Conservation (phyloP, 805 yeast genomes). For the Candida ulmi region DNA sequence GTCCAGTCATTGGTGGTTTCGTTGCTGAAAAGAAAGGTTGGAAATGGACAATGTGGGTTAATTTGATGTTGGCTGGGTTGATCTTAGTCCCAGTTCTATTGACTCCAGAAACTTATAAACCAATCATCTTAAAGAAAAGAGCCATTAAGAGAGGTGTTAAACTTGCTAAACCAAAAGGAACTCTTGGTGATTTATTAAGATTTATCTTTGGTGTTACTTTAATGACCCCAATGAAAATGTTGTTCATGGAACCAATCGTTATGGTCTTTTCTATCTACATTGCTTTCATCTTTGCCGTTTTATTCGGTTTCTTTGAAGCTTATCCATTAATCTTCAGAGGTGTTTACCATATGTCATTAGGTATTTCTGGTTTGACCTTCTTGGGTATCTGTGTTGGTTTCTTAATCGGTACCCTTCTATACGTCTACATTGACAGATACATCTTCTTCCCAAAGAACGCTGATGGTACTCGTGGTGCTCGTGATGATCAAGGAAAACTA, state of each 20-base stretch:
- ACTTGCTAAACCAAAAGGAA: constrained; percentile 32
- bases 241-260: constrained; percentile 71
- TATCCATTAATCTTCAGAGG: constrained; percentile 70
- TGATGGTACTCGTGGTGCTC: constrained; percentile 57
- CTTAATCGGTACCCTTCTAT: constrained; percentile 46
- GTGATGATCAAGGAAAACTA: constrained; percentile 41
- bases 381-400: constrained; percentile 70
- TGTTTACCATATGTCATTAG: constrained; percentile 51
- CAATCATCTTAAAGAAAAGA: constrained; percentile 53
- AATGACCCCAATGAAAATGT: constrained; percentile 62
- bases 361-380: constrained; percentile 65
- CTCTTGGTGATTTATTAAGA: constrained; percentile 34
- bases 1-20: constrained; percentile 72
- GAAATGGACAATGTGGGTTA: constrained; percentile 72
- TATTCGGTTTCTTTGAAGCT: constrained; percentile 78
- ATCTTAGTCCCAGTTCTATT: constrained; percentile 41
- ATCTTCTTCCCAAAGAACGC: constrained; percentile 50
- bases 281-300: constrained; percentile 71
- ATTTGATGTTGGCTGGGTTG: constrained; percentile 58
- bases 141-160: constrained; percentile 56
- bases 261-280: constrained; percentile 61
- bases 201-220: constrained; percentile 44
- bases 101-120: constrained; percentile 67
- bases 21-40: constrained; percentile 57
- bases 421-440: constrained; percentile 42